Conservation (phyloP, 192 early-diverging fungal species). For the Coemansia sp. region DNA sequence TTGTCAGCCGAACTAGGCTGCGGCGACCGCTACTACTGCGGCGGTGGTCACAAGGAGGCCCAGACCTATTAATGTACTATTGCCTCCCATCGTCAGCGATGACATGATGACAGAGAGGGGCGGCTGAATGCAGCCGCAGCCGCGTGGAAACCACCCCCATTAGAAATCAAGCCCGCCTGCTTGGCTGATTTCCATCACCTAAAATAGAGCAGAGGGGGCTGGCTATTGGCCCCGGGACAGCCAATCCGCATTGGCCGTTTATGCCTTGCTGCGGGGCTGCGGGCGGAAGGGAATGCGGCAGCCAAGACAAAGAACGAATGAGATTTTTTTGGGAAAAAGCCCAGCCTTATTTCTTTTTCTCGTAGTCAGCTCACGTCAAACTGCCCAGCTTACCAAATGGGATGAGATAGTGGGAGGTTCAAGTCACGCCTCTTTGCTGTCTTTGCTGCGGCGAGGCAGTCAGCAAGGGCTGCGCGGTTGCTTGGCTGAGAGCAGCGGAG, state of each 20-base stretch:
- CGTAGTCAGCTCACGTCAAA: neutral
- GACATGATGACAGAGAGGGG: neutral
- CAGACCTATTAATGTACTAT: too few species aligned
- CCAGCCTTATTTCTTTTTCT: neutral
- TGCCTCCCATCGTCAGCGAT: neutral
- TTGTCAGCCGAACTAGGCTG: neutral
- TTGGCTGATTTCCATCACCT: neutral
- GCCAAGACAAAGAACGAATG: neutral
- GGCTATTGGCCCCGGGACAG: neutral
- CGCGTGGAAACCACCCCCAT: too few species aligned
- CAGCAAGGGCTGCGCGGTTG: too few species aligned
- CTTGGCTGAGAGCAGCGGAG: too few species aligned
- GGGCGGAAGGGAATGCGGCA: neutral
- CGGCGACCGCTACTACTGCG: too few species aligned
- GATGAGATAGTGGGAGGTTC: neutral
- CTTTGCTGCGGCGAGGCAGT: too few species aligned
- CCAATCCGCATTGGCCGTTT: neutral
- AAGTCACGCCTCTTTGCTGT: neutral
- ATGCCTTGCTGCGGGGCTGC: neutral
- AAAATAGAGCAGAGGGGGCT: neutral
- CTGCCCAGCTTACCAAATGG: neutral
- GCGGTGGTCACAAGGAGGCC: too few species aligned
- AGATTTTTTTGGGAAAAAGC: slow-evolving; percentile 5
- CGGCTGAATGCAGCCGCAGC: slow-evolving; percentile 1
- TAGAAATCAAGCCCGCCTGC: neutral